Percentiles rank a stretch among this genome's conserved stretches.
These are phyloP conservation scores for Cercospora sp. DNA, from an alignment of 2,329 filamentous ascomycete genomes.

Conservation along the genomic window DNA sequence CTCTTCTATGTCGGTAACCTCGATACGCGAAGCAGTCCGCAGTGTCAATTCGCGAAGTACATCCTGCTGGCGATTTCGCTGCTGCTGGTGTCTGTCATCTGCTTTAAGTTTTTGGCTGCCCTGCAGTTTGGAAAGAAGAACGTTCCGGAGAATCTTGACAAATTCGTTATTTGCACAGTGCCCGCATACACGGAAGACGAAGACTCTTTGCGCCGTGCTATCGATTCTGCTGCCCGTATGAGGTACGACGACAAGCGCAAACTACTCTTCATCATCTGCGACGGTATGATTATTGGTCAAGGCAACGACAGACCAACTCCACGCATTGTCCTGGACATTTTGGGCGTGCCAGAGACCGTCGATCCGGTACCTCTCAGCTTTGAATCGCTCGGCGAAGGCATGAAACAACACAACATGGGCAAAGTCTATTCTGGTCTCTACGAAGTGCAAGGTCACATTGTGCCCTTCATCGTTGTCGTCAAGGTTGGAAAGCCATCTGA, in stretches of 20 bases:
- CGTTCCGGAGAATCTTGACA: constrained; percentile 92
- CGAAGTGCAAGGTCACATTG: constrained; percentile 96
- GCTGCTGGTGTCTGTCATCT: constrained; percentile 76
- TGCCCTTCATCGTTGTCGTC: constrained; percentile 94
- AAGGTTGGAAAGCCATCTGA: constrained; percentile 89
- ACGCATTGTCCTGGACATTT: constrained; percentile 92
- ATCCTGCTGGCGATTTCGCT: constrained; percentile 83
- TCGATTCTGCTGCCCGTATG: constrained; percentile 94
- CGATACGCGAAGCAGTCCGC: constrained; percentile 83
- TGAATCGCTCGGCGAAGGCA: constrained; percentile 90
- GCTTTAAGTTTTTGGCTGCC: constrained; percentile 95
- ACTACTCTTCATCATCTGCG: constrained; percentile 86
- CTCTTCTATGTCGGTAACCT: constrained; percentile 91
- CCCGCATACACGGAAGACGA: constrained; percentile 98
- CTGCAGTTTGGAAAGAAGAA: constrained; percentile 92
- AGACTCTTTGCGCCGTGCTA: constrained; percentile 92
- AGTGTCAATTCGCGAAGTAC: constrained; percentile 86
- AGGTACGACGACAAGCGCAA: constrained; percentile 98
- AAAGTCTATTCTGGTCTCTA: constrained; percentile 98
- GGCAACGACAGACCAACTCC: constrained; percentile 96
- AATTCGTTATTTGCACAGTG: constrained; percentile 97
- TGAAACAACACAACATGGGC: constrained; percentile 99
- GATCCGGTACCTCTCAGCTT: constrained; percentile 97
- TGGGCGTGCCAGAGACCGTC: constrained; percentile 89
- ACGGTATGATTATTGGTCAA: constrained; percentile 99